phyloP scores from a whole-genome alignment of 2,329 filamentous ascomycete genomes.

The Xylaria sp. region DNA sequence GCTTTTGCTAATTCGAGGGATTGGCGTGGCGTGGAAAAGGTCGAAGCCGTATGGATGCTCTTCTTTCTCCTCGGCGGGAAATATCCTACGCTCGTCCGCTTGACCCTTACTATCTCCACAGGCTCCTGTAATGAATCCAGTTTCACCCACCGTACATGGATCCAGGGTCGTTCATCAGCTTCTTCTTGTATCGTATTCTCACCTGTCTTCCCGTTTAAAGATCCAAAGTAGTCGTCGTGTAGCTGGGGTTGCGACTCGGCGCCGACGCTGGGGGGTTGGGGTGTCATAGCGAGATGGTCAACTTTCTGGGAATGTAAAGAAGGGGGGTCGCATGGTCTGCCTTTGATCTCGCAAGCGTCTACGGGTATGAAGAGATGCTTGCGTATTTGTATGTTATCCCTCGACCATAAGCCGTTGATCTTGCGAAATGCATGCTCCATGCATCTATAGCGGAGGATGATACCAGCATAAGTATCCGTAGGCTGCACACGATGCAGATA shows the following conservation, averaged over 20 bases:
- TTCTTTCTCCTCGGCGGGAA: constrained; percentile 92
- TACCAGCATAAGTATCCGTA: constrained; percentile 86
- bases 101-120: constrained; percentile 85
- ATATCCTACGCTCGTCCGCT: constrained; percentile 81
- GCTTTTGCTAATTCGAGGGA: constrained; percentile 65
- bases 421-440: constrained; percentile 81
- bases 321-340: constrained; percentile 67
- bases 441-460: constrained; percentile 90
- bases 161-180: constrained; percentile 74
- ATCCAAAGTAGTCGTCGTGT: constrained; percentile 51
- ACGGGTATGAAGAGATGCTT: constrained; percentile 85
- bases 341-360: constrained; percentile 85
- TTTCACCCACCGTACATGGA: constrained; percentile 86
- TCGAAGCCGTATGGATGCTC: constrained; percentile 71
- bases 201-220: constrained; percentile 43
- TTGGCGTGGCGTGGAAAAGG: constrained; percentile 69
- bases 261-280: constrained; percentile 42
- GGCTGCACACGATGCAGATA: constrained; percentile 88
- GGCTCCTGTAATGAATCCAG: constrained; percentile 72
- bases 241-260: constrained; percentile 34
- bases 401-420: constrained; percentile 92
- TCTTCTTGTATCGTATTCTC: constrained; percentile 45
- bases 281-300: constrained; percentile 59
- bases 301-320: constrained; percentile 49
- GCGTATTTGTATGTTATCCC: constrained; percentile 85